Base-by-base conservation (phyloP, 192 early-diverging fungal species). In the Coemansia sp. region DNA sequence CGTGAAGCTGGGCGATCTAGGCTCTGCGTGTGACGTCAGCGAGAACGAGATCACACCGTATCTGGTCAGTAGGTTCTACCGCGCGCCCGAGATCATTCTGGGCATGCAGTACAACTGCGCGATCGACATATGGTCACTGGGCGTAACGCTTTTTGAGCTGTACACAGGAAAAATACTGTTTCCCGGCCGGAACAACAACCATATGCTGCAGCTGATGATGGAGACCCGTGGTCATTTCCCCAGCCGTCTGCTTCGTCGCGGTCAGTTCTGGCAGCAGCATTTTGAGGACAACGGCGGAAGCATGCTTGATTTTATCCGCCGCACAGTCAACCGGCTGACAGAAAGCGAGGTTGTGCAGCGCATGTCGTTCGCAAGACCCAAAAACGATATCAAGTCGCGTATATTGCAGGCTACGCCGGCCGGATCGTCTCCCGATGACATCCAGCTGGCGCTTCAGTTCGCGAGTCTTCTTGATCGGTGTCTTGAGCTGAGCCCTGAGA, bases 31-130 rank as follows among this genome's bases (percentile, higher is more conserved):
- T 23, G 93, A 96, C 64, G 90, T 89, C 10, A 75, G 81, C 2
- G 96, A 96, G 72, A 93, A 91, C 70, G 95, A 97, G 46, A 92
- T 97, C 55, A 99, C 96, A 33, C 95, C 97, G 5, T 99, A 99
- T 65, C 76, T 99, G 7, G 96, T 97, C 43, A 92, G 90, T 56
- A 87, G 97, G 60, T 99, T 97, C 75, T 99, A 99, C 71, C 89
- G 97, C 16, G 92, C 97, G 2, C 97, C 97, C 6, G 97, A 99
- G 83, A 94, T 99, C 61, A 96, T 98, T 21, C 72, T 99, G 21
- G 96, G 96, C 0, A 64, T 96, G 24, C 85, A 91, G 0, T 97
- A 97, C 69, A 94, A 95, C 77, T 87, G 82, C 55, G 88, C 92
- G 2, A 78, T 98, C 46, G 97, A 99, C 72, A 90, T 98, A 68